A percentile compares a stretch with the other conserved stretches of the same genome.
Evolutionary conservation across 495 filamentous ascomycete genomes (phyloP).

Genomic region (Penicillium ucsense): DNA sequence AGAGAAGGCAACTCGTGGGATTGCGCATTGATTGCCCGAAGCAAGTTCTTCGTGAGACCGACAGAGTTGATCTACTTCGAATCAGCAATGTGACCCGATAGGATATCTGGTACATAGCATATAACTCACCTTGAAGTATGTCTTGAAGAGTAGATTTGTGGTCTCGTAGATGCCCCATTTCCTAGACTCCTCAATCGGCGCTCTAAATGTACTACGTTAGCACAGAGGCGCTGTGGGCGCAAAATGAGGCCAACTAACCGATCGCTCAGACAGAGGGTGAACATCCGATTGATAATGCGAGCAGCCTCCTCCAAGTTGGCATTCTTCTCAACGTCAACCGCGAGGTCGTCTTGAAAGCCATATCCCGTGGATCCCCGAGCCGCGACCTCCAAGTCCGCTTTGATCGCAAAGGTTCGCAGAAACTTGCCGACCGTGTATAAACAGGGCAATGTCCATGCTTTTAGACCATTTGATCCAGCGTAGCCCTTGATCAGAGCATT

Average conservation of each 20-base stretch:
- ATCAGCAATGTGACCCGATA: neutral
- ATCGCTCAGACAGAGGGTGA: slow-evolving; percentile 78
- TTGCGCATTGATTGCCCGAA: slow-evolving; percentile 67
- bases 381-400: slow-evolving; percentile 55
- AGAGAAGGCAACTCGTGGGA: slow-evolving; percentile 67
- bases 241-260: slow-evolving; percentile 47
- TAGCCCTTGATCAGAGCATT: slow-evolving; percentile 67
- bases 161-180: slow-evolving; percentile 97
- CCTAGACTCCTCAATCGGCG: slow-evolving; percentile 75
- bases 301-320: slow-evolving; percentile 83
- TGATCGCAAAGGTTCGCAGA: slow-evolving; percentile 76
- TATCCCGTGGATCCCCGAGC: slow-evolving; percentile 29
- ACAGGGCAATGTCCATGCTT: slow-evolving; percentile 81
- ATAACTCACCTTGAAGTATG: slow-evolving; percentile 69
- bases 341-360: slow-evolving; percentile 65
- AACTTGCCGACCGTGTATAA: slow-evolving; percentile 78
- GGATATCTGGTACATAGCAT: neutral
- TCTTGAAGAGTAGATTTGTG: slow-evolving; percentile 91
- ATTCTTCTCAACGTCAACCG: slow-evolving; percentile 59
- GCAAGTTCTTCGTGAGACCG: slow-evolving; percentile 79
- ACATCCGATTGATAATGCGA: slow-evolving; percentile 77
- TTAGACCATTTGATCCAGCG: slow-evolving; percentile 49
- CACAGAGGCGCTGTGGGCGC: slow-evolving; percentile 1
- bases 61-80: slow-evolving; percentile 61
- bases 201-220: slow-evolving; percentile 41